Evolutionary conservation across 768 basidiomycete species (phyloP), one percentile per base, ranked within the genome.

Genomic region (Boletus pseudopeckii): DNA sequence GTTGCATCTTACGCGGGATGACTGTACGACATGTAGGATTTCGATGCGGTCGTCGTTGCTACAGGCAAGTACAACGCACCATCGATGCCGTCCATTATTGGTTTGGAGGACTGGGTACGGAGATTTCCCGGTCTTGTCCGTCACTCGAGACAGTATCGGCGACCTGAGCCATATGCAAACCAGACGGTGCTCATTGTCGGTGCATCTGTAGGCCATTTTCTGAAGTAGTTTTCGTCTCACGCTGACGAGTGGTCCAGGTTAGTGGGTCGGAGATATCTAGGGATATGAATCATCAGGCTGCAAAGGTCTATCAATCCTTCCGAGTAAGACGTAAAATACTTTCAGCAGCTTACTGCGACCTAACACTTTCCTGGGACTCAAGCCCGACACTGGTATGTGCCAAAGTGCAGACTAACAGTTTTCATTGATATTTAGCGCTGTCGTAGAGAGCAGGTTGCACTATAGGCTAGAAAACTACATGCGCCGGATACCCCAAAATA

Each of bases 171-270:
- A 2, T 74, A 69, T 40, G 28, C 46, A 14, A 70, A 72, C 48
- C 61, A 77, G 56, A 78, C 71, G 8, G 71, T 77, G 0, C 66
- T 78, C 3, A 62, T 80, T 46, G 63, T 79, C 38, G 77, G 77
- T n/a, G 53, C 54, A 47, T 47, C 57, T 11, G 57, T 56, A 56
- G 7, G 55, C 24, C 3, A n/a, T 33, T 14, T 5, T 20, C 22
- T 5, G 9, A 5, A 15, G 13, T 9, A 2, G 30, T 28, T 10
- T 18, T 28, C 0, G 1, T 17, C n/a, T 6, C 20, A 2, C 4
- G 13, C 15, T 42, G 17, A 57, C 28, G 4, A 11, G 10, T 24
- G 15, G 4, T 34, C n/a, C 28, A 57, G 56, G 28, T 36, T 4
- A 57, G 54, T 33, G 54, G 56, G 5, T 50, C 48, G 7, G 56